phyloP scores from a whole-genome alignment of 1,284 basidiomycete genomes.

The Cutaneotrichosporon cyanovorans region DNA sequence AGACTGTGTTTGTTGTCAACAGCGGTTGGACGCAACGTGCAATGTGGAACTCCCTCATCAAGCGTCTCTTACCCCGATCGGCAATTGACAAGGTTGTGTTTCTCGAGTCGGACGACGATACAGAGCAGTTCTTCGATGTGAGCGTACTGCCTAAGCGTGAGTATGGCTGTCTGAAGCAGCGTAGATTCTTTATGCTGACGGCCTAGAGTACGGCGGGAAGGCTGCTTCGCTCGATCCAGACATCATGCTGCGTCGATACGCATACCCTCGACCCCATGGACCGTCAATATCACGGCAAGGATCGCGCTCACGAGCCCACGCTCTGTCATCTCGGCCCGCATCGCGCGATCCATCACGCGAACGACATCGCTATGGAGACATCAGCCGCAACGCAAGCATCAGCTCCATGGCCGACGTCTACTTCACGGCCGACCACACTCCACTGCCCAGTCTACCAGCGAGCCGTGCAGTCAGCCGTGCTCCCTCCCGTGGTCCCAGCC shows the following conservation, averaged over 20 bases:
- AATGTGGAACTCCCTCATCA: slow-evolving; percentile 48
- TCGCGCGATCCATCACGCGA: slow-evolving; percentile 3
- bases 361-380: background rate
- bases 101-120: slow-evolving; percentile 24
- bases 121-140: slow-evolving; percentile 32
- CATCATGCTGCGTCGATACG: slow-evolving; percentile 25
- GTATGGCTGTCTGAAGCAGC: background rate
- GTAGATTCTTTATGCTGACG: background rate
- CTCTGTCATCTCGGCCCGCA: slow-evolving; percentile 3
- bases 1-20: slow-evolving; percentile 47
- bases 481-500: background rate
- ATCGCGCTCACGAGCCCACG: slow-evolving; percentile 11
- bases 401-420: slow-evolving; percentile 42
- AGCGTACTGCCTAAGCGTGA: slow-evolving; percentile 28
- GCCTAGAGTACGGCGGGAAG: slow-evolving; percentile 29
- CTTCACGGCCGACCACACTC: slow-evolving; percentile 35
- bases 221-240: slow-evolving; percentile 19
- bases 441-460: no score
- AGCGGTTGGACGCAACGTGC: slow-evolving; percentile 49
- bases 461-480: background rate
- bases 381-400: slow-evolving; percentile 15
- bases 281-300: slow-evolving; percentile 9
- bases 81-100: slow-evolving; percentile 49
- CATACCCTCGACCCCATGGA: slow-evolving; percentile 10
- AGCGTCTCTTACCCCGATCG: slow-evolving; percentile 46